Evolutionary conservation across 257 asterid genomes (phyloP).

Genomic region (Buddleja alternifolia): DNA sequence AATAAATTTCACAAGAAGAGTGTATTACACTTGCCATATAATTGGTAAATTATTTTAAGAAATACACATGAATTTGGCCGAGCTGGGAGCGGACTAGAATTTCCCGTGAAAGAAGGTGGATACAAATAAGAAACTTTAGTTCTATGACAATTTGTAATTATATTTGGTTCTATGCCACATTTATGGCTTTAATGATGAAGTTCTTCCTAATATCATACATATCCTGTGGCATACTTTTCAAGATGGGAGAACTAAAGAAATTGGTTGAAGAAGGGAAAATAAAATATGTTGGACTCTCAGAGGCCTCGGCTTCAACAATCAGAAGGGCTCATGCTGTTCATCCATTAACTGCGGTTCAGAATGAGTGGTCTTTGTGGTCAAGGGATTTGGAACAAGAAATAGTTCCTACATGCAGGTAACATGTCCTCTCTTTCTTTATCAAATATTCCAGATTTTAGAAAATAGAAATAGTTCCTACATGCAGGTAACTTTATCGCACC

Average conservation of each 20-base stretch:
- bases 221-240: neutral
- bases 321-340: conserved; percentile 59
- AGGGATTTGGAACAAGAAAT: conserved; percentile 52
- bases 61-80: no score
- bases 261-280: conserved; percentile 57
- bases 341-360: conserved; percentile 50
- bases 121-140: no score
- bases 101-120: no score
- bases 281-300: conserved; percentile 49
- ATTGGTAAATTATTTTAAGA: no score
- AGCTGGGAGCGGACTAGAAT: no score
- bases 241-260: conserved; percentile 55
- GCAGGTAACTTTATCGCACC: no score
- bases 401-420: conserved; percentile 54
- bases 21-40: no score
- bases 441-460: neutral
- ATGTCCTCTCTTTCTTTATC: neutral
- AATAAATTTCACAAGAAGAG: no score
- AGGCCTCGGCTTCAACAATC: conserved; percentile 51
- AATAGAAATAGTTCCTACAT: neutral
- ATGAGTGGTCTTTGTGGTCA: conserved; percentile 56
- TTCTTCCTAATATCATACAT: neutral
- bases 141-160: no score
- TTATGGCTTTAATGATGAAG: neutral
- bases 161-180: neutral